Conservation (phyloP, 176 grass and related monocot genomes). For the Aegilops tauschii region DNA sequence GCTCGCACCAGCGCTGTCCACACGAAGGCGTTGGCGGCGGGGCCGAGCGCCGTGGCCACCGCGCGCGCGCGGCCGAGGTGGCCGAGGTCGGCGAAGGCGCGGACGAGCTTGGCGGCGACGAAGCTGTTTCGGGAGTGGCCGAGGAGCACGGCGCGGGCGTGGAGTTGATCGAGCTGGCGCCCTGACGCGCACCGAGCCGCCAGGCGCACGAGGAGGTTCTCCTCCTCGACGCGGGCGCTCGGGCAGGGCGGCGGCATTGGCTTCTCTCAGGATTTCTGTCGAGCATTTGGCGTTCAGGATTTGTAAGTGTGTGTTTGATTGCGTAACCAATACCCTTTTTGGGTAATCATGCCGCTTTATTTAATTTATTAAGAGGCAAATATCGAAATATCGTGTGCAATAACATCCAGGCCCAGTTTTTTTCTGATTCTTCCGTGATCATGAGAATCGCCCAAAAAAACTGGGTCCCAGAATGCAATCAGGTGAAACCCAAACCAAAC, state of each 20-base stretch:
- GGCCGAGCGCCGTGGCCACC: background rate
- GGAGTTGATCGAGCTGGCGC: slow-evolving; percentile 34
- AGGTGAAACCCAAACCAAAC: too few species aligned
- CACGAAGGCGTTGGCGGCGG: slow-evolving; percentile 36
- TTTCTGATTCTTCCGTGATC: too few species aligned
- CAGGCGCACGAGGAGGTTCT: slow-evolving; percentile 33
- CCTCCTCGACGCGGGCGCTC: slow-evolving; percentile 23
- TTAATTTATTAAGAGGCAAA: too few species aligned
- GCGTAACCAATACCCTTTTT: too few species aligned
- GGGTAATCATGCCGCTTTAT: too few species aligned
- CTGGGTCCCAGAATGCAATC: too few species aligned
- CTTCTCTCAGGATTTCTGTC: background rate
- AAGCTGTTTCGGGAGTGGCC: slow-evolving; percentile 36
- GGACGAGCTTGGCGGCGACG: slow-evolving; percentile 45
- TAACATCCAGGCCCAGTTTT: too few species aligned
- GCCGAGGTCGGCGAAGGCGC: slow-evolving; percentile 35
- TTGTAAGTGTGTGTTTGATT: background rate
- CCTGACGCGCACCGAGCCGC: slow-evolving; percentile 13
- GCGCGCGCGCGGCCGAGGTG: slow-evolving; percentile 23
- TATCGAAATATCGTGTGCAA: background rate
- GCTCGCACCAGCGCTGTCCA: slow-evolving; percentile 45
- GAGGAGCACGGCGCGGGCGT: slow-evolving; percentile 34
- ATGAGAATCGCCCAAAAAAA: too few species aligned
- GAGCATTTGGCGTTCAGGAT: background rate
- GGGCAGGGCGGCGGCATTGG: background rate